phyloP scores from a whole-genome alignment of 2,329 filamentous ascomycete species.

The Onygenales sp. region DNA sequence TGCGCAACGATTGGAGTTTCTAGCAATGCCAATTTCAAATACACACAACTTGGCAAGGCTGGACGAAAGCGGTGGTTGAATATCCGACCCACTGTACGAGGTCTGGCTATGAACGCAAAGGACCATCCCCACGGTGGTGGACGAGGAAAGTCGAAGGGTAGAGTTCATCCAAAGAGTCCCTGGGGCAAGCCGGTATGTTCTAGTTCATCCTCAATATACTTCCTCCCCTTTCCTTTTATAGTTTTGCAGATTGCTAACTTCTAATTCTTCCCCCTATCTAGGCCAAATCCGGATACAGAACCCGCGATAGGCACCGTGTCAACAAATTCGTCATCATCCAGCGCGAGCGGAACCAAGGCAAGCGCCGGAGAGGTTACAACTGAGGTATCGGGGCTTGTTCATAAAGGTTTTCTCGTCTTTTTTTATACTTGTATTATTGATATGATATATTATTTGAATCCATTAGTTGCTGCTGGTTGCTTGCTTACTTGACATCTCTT shows the following conservation, averaged over 20 bases:
- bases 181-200: slow-evolving; percentile 86
- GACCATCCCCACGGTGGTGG: slow-evolving; percentile 99
- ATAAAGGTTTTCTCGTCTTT: neutral
- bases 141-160: slow-evolving; percentile 98
- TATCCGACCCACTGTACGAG: slow-evolving; percentile 88
- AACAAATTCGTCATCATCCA: slow-evolving; percentile 87
- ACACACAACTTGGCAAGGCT: slow-evolving; percentile 86
- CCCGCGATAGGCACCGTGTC: slow-evolving; percentile 73
- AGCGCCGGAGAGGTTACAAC: slow-evolving; percentile 61
- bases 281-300: slow-evolving; percentile 67
- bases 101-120: slow-evolving; percentile 97
- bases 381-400: slow-evolving; percentile 11
- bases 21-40: slow-evolving; percentile 88
- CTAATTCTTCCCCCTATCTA: slow-evolving; percentile 15
- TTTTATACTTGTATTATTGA: neutral
- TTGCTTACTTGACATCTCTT: neutral
- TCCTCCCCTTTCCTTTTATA: slow-evolving; percentile 7
- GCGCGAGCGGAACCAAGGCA: slow-evolving; percentile 81
- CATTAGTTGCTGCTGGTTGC: too few relatives aligned
- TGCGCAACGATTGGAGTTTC: slow-evolving; percentile 90
- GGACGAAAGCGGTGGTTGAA: slow-evolving; percentile 89
- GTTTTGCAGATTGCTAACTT: slow-evolving; percentile 8
- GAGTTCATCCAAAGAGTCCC: slow-evolving; percentile 85
- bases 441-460: neutral
- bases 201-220: neutral